Evolutionary conservation across 2,329 filamentous ascomycete species (phyloP).

Genomic region (Colletotrichum camelliae): DNA sequence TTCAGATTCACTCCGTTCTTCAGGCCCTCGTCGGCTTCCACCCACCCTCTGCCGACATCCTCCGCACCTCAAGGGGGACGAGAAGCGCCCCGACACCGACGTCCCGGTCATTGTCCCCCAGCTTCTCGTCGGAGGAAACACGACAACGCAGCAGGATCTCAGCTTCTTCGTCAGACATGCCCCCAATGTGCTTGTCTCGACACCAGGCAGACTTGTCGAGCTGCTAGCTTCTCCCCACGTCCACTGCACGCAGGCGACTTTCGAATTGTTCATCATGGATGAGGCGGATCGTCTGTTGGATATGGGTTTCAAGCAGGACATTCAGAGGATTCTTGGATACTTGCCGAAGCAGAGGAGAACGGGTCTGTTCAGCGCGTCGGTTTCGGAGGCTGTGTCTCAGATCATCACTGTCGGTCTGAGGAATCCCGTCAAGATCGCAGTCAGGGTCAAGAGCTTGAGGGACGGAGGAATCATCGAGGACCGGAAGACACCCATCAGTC

Average conservation of each 20-base stretch:
- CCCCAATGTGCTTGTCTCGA: constrained; percentile 89
- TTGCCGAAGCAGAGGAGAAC: constrained; percentile 94
- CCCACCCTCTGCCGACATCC: constrained; percentile 71
- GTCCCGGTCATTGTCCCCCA: constrained; percentile 76
- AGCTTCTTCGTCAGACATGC: constrained; percentile 83
- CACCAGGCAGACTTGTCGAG: constrained; percentile 88
- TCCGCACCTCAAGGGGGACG: constrained; percentile 60
- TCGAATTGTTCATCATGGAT: constrained; percentile 91
- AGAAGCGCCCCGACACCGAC: constrained; percentile 55
- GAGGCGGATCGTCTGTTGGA: constrained; percentile 94
- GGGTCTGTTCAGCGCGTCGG: constrained; percentile 91
- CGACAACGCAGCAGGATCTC: constrained; percentile 84
- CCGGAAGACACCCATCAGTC: constrained; percentile 85
- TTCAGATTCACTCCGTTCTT: constrained; percentile 87
- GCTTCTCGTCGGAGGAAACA: constrained; percentile 81
- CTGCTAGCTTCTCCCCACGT: constrained; percentile 86
- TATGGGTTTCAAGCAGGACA: constrained; percentile 89
- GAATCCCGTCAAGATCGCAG: constrained; percentile 93
- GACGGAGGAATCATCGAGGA: constrained; percentile 74
- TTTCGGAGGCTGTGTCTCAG: constrained; percentile 94
- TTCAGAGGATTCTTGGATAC: constrained; percentile 82
- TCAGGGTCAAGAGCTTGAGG: constrained; percentile 80
- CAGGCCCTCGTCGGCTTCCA: constrained; percentile 83
- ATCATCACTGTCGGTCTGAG: constrained; percentile 90
- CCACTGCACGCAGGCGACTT: constrained; percentile 85